Evolutionary conservation across 106 monocot genomes (phyloP), one percentile per base, ranked within the genome.

Genomic region (Posidonia australis): DNA sequence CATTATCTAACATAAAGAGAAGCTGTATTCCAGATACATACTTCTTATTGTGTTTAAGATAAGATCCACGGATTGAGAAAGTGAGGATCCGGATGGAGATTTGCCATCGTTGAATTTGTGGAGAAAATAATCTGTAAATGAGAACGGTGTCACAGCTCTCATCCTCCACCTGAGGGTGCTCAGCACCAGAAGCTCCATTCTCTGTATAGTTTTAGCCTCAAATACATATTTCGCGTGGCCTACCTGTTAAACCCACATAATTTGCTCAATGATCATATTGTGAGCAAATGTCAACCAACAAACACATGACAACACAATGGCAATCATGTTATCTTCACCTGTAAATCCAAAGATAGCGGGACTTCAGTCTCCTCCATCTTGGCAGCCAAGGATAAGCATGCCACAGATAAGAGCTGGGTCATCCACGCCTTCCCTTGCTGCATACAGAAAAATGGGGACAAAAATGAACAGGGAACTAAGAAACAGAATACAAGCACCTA

Each of bases 81-180:
- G 10, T 18, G 57, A 71, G 1, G 62, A 30, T 70, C 72, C 80
- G 10, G 48, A 36, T 9, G 81, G 80, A 13, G 65, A 59, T 72
- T 54, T 62, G 9, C 74, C 76, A 22, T 55, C 74, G 54, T 64
- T 83, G 74, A 87, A 76, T 58, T 82, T 74, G 69, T 80, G 62
- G 55, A 96, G 82, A 65, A 90, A 96, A 75, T 82, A 90, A 53
- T 96, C 96, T 31, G 90, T 70, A 67, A 79, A 96, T 10, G 96
- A 84, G 67, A 90, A 96, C 6, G 96, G 90, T 11, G 96, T 96
- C 41, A 90, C 87, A 14, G 90, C 79, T 53, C 84, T 86, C 89
- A 90, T 87, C 72, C 90, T 90, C 86, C 90, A 96, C 55, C 87
- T 78, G 51, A 96, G 84, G 5, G 84, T 90, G 83, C 84, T 87